Percentiles rank a stretch among this genome's conserved stretches.
Evolutionary conservation across 2,329 filamentous ascomycete species (phyloP).

Genomic region (Trichoderma oligosporum): DNA sequence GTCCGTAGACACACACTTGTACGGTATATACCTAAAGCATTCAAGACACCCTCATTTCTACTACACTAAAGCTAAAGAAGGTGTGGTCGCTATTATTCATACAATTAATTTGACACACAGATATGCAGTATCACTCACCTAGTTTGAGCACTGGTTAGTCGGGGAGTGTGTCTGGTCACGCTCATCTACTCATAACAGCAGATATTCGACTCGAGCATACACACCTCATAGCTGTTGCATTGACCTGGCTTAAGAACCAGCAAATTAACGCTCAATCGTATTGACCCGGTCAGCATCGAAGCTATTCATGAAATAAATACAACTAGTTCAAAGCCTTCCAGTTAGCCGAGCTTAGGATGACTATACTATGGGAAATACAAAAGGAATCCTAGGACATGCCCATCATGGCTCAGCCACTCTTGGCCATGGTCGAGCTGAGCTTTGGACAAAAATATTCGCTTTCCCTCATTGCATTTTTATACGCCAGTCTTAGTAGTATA

Average conservation of each 20-base stretch:
- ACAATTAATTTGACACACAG: too few relatives aligned
- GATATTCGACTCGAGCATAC: not conserved
- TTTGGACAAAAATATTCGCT: not conserved
- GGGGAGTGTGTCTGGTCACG: not conserved
- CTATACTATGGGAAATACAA: not conserved
- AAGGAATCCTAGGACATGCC: not conserved
- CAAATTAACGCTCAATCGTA: too few relatives aligned
- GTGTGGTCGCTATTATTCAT: not conserved
- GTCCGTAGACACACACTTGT: not conserved
- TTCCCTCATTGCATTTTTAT: not conserved
- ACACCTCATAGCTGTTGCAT: not conserved
- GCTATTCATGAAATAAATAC: not conserved
- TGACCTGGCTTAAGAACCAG: not conserved
- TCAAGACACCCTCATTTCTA: not conserved
- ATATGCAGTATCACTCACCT: not conserved
- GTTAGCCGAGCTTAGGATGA: not conserved
- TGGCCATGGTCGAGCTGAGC: not conserved
- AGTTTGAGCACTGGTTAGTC: not conserved
- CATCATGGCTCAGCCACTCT: not conserved
- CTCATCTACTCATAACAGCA: not conserved
- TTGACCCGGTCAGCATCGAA: too few relatives aligned
- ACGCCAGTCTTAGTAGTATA: slow-evolving; percentile 8
- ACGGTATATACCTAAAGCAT: too few relatives aligned
- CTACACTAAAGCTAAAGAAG: not conserved
- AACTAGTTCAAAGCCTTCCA: not conserved